phyloP scores from a whole-genome alignment of 192 early-diverging fungal species.

The Rhizophagus sp. region DNA sequence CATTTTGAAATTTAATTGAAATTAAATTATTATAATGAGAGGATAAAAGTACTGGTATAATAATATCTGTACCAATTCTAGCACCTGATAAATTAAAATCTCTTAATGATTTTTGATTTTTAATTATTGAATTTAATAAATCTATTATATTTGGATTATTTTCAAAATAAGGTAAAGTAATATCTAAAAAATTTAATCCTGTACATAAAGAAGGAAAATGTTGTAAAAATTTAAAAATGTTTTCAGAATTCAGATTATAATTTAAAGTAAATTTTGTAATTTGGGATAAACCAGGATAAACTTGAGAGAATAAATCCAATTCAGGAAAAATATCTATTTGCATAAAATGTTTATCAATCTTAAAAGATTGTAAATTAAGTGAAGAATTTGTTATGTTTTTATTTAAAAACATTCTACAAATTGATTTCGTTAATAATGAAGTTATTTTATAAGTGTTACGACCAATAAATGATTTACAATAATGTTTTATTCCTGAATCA shows the following conservation, averaged over 20 bases:
- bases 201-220: background rate
- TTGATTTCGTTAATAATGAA: background rate
- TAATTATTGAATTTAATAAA: background rate
- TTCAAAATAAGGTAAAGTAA: background rate
- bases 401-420: background rate
- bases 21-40: background rate
- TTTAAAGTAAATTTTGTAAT: background rate
- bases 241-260: background rate
- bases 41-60: background rate
- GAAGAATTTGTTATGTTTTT: background rate
- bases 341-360: background rate
- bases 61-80: background rate
- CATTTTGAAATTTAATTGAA: background rate
- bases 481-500: background rate
- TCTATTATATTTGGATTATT: background rate
- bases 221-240: background rate
- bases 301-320: background rate
- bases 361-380: background rate
- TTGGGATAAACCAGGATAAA: background rate
- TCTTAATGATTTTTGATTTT: background rate
- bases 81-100: background rate
- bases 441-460: background rate
- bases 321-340: background rate
- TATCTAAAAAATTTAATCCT: background rate
- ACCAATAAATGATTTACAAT: background rate